Percentiles rank a stretch among this genome's conserved stretches.
phyloP scores from a whole-genome alignment of 495 filamentous ascomycete genomes.

The Penicillium fimorum region DNA sequence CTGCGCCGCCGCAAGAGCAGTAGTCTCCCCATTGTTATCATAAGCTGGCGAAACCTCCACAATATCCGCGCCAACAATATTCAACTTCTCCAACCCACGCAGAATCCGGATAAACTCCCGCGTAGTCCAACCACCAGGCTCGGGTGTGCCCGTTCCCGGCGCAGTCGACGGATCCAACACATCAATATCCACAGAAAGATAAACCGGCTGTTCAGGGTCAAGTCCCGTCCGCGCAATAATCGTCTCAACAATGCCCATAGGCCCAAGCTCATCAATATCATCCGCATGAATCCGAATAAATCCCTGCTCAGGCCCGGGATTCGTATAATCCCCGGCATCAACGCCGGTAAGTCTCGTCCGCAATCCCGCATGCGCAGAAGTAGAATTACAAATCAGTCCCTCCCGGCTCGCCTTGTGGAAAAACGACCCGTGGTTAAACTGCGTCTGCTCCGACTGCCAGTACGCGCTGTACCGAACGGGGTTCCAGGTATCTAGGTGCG shows the following conservation, averaged over 20 bases:
- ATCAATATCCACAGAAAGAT: constrained; percentile 74
- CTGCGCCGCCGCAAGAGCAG: constrained; percentile 80
- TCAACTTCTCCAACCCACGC: constrained; percentile 66
- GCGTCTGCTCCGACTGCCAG: constrained; percentile 66
- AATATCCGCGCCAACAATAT: constrained; percentile 72
- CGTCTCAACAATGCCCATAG: constrained; percentile 52
- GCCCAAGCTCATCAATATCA: constrained; percentile 68
- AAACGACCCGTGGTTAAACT: constrained; percentile 83
- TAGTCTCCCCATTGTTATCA: constrained; percentile 79
- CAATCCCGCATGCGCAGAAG: constrained; percentile 74
- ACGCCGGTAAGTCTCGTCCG: constrained; percentile 68
- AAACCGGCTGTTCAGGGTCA: constrained; percentile 64
- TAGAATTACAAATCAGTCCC: constrained; percentile 65
- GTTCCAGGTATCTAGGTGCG: constrained; percentile 81
- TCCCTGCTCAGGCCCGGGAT: constrained; percentile 55
- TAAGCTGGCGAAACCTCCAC: constrained; percentile 88
- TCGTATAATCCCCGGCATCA: constrained; percentile 63
- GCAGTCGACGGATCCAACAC: constrained; percentile 70
- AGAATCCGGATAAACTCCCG: constrained; percentile 69
- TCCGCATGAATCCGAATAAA: constrained; percentile 65
- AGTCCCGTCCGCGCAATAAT: constrained; percentile 62
- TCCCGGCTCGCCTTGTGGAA: constrained; percentile 80
- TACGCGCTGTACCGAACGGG: constrained; percentile 72
- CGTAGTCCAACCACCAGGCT: constrained; percentile 73
- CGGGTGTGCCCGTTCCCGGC: constrained; percentile 72